Conservation (phyloP, 1,284 basidiomycete genomes). For the Ceratobasidium papillatum region DNA sequence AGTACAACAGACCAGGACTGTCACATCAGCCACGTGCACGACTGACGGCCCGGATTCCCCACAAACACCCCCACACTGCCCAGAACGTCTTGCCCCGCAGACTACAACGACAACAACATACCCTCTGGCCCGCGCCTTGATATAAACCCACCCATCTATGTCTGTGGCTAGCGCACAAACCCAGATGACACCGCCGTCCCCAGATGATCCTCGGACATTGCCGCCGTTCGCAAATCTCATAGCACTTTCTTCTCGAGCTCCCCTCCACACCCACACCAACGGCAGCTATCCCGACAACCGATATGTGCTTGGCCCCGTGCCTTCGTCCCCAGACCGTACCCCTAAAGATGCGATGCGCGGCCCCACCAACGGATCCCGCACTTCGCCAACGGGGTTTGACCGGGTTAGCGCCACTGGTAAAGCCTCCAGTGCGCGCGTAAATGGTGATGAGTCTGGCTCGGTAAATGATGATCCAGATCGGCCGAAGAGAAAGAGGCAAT, state of each 20-base stretch:
- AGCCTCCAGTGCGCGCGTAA: neutral
- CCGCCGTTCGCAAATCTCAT: slow-evolving; percentile 33
- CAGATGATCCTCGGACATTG: slow-evolving; percentile 28
- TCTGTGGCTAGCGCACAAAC: slow-evolving; percentile 29
- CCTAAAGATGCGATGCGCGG: neutral
- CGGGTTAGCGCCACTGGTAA: slow-evolving; percentile 26
- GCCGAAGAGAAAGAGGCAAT: slow-evolving; percentile 47
- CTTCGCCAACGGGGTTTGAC: slow-evolving; percentile 11
- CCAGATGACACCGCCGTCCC: slow-evolving; percentile 25
- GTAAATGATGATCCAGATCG: slow-evolving; percentile 44
- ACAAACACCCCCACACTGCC: slow-evolving; percentile 17
- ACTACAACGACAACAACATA: neutral
- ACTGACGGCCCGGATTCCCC: slow-evolving; percentile 21
- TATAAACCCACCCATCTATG: neutral
- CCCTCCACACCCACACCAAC: slow-evolving; percentile 28
- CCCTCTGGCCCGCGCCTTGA: neutral
- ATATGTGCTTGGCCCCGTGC: slow-evolving; percentile 18
- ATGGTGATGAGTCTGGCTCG: slow-evolving; percentile 21
- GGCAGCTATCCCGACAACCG: slow-evolving; percentile 11
- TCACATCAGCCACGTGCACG: slow-evolving; percentile 20
- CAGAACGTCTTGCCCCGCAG: slow-evolving; percentile 11
- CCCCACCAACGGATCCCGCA: slow-evolving; percentile 4
- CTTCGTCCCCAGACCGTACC: slow-evolving; percentile 26
- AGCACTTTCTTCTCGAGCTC: slow-evolving; percentile 27
- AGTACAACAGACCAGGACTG: neutral